Evolutionary conservation across 164 flowering plant species (phyloP), one percentile per base, ranked within the genome.

Genomic region (Aristolochia contorta): DNA sequence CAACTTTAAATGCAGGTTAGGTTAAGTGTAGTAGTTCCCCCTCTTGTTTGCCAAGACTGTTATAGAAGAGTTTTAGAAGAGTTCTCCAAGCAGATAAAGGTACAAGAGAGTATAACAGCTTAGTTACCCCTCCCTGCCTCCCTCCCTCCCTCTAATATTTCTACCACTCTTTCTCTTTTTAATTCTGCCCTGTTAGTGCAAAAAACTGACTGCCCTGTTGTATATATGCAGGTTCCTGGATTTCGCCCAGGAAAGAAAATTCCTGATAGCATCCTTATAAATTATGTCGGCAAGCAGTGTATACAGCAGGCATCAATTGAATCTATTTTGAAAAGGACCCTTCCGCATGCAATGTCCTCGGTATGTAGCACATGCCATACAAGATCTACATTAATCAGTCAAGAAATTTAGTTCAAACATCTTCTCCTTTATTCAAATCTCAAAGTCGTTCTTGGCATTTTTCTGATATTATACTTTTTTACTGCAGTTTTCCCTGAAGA

Each of bases 181-280:
- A 7, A 6, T 10, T 37, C 5, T 37, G 43, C 7, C 43, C 7
- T 10, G 43, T 3, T 37, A 37, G 1, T 37, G 43, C 43, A 16
- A 49, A 20, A n/a, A 49, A 12, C 4, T 49, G 53, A 18, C 4
- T 27, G 30, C 15, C 1, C 8, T 19, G 15, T 49, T 49, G 3
- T 61, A 9, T 6, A 8, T 47, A 8, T 47, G 2, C 81, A 91
- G 98, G 75, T 89, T 23, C 98, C 96, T 68, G 96, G 96, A 67
- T 92, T 92, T 77, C 98, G 95, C 15, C 93, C 93, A 6, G 93
- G 96, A 64, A 84, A 85, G 79, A 75, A 71, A 30, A 79, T 92
- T 61, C 98, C 98, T 33, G 96, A 92, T 63, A 77, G 70, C 66
- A 77, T 89, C 66, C 84, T 92, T 67, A 21, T 86, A 18, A 65